These are phyloP conservation scores for Chloranthus sessilifolius DNA, from an alignment of 164 flowering plant species.

Conservation along the genomic window DNA sequence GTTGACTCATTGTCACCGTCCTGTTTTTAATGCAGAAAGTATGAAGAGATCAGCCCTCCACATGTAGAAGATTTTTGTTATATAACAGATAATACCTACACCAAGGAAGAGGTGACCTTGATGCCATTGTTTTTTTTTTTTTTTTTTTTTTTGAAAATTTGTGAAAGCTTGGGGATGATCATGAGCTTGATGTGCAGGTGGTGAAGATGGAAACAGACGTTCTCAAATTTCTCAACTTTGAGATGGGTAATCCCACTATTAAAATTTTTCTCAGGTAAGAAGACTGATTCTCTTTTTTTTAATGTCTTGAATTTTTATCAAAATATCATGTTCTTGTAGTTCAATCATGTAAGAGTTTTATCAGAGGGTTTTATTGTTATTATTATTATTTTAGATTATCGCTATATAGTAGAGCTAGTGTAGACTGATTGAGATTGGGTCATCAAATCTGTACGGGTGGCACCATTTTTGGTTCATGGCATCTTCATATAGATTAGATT, in stretches of 20 bases:
- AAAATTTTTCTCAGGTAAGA: constrained; percentile 58
- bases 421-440: too few species aligned
- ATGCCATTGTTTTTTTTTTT: background rate
- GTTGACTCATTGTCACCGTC: background rate
- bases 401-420: too few species aligned
- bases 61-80: constrained; percentile 76
- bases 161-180: background rate
- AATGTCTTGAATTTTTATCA: background rate
- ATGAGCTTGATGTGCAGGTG: constrained; percentile 41
- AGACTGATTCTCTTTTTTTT: background rate
- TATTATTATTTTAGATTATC: too few species aligned
- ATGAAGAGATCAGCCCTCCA: constrained; percentile 89
- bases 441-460: too few species aligned
- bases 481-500: too few species aligned
- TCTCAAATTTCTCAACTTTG: constrained; percentile 50
- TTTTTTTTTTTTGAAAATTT: background rate
- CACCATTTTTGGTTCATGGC: too few species aligned
- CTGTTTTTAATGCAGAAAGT: constrained; percentile 46
- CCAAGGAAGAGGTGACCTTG: constrained; percentile 53
- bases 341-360: too few species aligned
- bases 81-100: constrained; percentile 85
- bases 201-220: constrained; percentile 61
- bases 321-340: background rate
- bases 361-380: too few species aligned
- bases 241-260: constrained; percentile 58